Conservation (phyloP, 2,329 filamentous ascomycete species). For the Mycosphaerelloides madeirae region DNA sequence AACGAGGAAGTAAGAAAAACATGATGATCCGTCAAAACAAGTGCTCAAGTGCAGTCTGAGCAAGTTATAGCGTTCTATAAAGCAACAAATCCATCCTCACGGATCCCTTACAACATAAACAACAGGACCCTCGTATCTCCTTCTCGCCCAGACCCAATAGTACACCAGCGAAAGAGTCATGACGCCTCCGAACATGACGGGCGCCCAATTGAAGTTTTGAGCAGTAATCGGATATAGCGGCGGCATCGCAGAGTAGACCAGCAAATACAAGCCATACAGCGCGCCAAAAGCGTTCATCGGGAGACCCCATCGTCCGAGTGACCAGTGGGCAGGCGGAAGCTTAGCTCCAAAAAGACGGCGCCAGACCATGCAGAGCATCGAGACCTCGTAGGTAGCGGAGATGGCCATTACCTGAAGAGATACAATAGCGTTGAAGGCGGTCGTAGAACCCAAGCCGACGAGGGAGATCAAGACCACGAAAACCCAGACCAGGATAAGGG, state of each 20-base stretch:
- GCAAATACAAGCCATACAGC: slow-evolving; percentile 1
- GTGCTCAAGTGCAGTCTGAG: too few species aligned
- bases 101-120: slow-evolving; percentile 8
- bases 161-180: slow-evolving; percentile 17
- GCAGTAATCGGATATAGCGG: slow-evolving; percentile 26
- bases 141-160: slow-evolving; percentile 34
- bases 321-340: slow-evolving; percentile 15
- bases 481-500: slow-evolving; percentile 4
- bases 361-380: slow-evolving; percentile 14
- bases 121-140: slow-evolving; percentile 28
- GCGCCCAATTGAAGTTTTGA: slow-evolving; percentile 47
- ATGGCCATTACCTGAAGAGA: slow-evolving; percentile 5
- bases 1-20: not conserved
- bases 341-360: slow-evolving; percentile 12
- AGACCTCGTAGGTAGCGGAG: slow-evolving; percentile 12
- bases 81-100: too few species aligned
- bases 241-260: not conserved
- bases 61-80: too few species aligned
- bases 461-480: slow-evolving; percentile 10
- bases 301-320: slow-evolving; percentile 15
- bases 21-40: too few species aligned
- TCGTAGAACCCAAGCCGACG: slow-evolving; percentile 7
- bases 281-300: slow-evolving; percentile 8
- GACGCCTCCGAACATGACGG: slow-evolving; percentile 38
- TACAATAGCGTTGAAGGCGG: slow-evolving; percentile 10